Conservation (phyloP, 208 protist species). For the Borovskyia barvae region DNA sequence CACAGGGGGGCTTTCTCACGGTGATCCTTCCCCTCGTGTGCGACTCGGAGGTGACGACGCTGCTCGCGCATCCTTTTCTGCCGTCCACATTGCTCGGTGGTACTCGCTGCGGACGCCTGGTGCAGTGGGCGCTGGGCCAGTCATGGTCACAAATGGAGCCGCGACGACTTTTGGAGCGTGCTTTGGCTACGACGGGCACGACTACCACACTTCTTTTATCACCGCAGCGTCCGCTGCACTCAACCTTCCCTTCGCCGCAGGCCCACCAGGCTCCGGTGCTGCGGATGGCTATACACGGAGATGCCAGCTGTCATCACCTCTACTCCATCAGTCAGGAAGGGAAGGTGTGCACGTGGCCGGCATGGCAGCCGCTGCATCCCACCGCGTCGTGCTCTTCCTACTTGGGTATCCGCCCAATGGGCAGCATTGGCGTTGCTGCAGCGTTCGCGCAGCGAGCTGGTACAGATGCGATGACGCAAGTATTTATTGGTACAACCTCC, state of each 20-base stretch:
- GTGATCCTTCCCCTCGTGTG: slow-evolving; percentile 56
- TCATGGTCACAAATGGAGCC: slow-evolving; percentile 26
- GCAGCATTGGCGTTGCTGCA: slow-evolving; percentile 40
- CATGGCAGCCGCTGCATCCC: slow-evolving; percentile 33
- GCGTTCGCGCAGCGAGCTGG: slow-evolving; percentile 41
- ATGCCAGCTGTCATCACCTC: slow-evolving; percentile 57
- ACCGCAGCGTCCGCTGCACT: slow-evolving; percentile 34
- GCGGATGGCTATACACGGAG: slow-evolving; percentile 55
- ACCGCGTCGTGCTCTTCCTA: slow-evolving; percentile 40
- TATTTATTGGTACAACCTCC: slow-evolving; percentile 61
- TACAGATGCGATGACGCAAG: slow-evolving; percentile 61
- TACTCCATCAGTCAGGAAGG: slow-evolving; percentile 73
- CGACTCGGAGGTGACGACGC: slow-evolving; percentile 42
- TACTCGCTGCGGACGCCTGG: slow-evolving; percentile 47
- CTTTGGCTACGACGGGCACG: slow-evolving; percentile 38
- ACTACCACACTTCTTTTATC: slow-evolving; percentile 29
- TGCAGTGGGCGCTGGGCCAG: slow-evolving; percentile 36
- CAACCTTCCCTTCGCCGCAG: slow-evolving; percentile 63
- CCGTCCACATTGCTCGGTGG: slow-evolving; percentile 42
- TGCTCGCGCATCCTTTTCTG: slow-evolving; percentile 41
- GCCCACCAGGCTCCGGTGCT: slow-evolving; percentile 57
- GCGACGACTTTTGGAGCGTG: slow-evolving; percentile 31
- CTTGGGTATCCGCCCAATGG: slow-evolving; percentile 43
- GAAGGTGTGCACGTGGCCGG: slow-evolving; percentile 61
- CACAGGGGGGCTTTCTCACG: slow-evolving; percentile 7